These are phyloP conservation scores for Kickxella alabastrina DNA, from an alignment of 192 early-diverging fungal genomes.

Conservation along the genomic window DNA sequence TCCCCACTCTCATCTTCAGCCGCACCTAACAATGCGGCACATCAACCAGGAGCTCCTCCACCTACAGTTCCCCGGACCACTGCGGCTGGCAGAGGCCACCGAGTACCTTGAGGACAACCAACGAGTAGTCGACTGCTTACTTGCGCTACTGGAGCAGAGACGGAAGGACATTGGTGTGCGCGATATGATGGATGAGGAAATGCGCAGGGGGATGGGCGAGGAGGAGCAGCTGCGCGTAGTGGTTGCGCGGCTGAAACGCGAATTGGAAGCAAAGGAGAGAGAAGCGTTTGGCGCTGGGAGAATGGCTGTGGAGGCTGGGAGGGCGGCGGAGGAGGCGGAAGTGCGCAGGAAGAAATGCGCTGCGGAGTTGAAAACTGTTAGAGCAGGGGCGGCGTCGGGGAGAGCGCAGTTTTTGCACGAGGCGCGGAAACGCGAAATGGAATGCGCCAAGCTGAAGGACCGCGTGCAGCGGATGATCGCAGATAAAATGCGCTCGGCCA, in stretches of 20 bases:
- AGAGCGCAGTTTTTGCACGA: slow-evolving; percentile 46
- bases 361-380: slow-evolving; percentile 26
- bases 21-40: slow-evolving; percentile 34
- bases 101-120: slow-evolving; percentile 47
- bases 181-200: slow-evolving; percentile 42
- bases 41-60: slow-evolving; percentile 52
- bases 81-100: slow-evolving; percentile 32
- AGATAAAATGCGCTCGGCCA: slow-evolving; percentile 35
- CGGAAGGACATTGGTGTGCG: slow-evolving; percentile 32
- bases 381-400: slow-evolving; percentile 26
- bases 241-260: slow-evolving; percentile 29
- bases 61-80: slow-evolving; percentile 41
- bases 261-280: slow-evolving; percentile 38
- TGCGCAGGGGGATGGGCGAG: slow-evolving; percentile 45
- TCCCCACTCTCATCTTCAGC: no score
- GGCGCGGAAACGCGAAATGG: slow-evolving; percentile 46
- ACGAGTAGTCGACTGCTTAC: slow-evolving; percentile 40
- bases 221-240: slow-evolving; percentile 34
- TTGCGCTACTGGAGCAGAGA: slow-evolving; percentile 26
- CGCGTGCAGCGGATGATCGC: slow-evolving; percentile 45
- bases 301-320: slow-evolving; percentile 26
- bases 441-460: slow-evolving; percentile 32
- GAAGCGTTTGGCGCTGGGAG: no score
- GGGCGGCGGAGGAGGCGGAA: slow-evolving; percentile 14
- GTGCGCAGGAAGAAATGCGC: slow-evolving; percentile 18